A percentile compares a stretch with the other conserved stretches of the same genome.
phyloP scores from a whole-genome alignment of 2,329 filamentous ascomycete genomes.

The Xylaria multiplex region DNA sequence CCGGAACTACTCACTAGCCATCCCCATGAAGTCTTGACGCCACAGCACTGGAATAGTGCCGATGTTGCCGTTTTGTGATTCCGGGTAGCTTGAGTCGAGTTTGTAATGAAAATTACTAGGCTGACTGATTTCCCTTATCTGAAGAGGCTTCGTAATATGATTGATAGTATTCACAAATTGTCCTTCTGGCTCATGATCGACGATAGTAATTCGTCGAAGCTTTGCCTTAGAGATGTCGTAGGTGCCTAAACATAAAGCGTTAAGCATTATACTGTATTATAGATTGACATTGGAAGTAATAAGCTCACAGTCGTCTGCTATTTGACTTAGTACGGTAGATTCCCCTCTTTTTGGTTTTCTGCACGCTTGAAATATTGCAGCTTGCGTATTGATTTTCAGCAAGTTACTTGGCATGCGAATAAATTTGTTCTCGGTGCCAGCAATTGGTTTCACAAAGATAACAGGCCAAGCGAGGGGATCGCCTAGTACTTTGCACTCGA shows the following conservation, averaged over 20 bases:
- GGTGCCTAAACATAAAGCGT: not conserved
- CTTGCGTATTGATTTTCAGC: constrained; percentile 13
- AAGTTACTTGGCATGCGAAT: constrained; percentile 19
- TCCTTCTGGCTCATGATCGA: constrained; percentile 13
- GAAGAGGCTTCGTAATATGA: constrained; percentile 17
- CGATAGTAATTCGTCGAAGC: constrained; percentile 12
- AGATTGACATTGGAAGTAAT: too few species aligned
- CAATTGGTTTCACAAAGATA: constrained; percentile 1
- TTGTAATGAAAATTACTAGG: constrained; percentile 10
- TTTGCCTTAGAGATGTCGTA: constrained; percentile 13
- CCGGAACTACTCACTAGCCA: constrained; percentile 7
- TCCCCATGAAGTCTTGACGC: constrained; percentile 14
- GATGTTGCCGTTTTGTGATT: constrained; percentile 18
- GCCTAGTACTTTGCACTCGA: constrained; percentile 16
- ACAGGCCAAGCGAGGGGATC: constrained; percentile 15
- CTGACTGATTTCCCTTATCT: constrained; percentile 3
- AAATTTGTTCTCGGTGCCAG: constrained; percentile 5
- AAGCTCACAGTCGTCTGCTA: too few species aligned
- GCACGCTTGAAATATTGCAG: constrained; percentile 5
- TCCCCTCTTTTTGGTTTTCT: constrained; percentile 9
- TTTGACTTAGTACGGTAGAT: not conserved
- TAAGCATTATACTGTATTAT: too few species aligned
- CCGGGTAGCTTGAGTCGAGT: constrained; percentile 14
- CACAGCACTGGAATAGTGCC: constrained; percentile 12
- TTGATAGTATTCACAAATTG: constrained; percentile 11